phyloP scores from a whole-genome alignment of 1,284 basidiomycete genomes.

The Peniophora sp. region DNA sequence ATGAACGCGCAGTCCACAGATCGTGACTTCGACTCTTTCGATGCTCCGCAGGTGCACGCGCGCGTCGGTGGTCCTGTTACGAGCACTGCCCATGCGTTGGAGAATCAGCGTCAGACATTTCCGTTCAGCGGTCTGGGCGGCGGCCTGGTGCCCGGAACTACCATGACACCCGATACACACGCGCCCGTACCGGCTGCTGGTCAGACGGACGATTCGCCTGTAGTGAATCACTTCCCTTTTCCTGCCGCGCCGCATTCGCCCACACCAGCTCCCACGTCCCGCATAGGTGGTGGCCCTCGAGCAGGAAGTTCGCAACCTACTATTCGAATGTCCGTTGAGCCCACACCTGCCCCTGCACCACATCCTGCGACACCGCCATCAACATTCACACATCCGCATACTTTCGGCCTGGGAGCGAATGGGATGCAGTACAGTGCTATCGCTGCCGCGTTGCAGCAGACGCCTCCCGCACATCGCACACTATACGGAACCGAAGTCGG shows the following conservation, averaged over 20 bases:
- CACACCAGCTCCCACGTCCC: slow-evolving; percentile 37
- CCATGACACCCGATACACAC: slow-evolving; percentile 38
- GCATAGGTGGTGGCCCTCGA: not conserved
- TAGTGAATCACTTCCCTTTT: slow-evolving; percentile 46
- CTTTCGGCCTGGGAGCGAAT: slow-evolving; percentile 8
- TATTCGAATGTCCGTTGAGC: not conserved
- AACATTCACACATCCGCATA: too few species aligned
- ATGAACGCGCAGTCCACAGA: slow-evolving; percentile 28
- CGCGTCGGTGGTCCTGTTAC: slow-evolving; percentile 21
- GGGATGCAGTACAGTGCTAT: slow-evolving; percentile 16
- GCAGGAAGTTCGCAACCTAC: not conserved
- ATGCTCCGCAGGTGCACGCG: slow-evolving; percentile 26
- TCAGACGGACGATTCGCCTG: slow-evolving; percentile 9
- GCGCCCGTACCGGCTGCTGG: slow-evolving; percentile 20
- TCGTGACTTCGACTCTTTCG: slow-evolving; percentile 30
- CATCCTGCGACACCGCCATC: too few species aligned
- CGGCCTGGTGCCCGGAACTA: slow-evolving; percentile 29
- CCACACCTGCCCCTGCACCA: not conserved
- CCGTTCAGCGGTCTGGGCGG: slow-evolving; percentile 26
- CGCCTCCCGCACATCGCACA: slow-evolving; percentile 38
- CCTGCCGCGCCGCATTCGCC: slow-evolving; percentile 65
- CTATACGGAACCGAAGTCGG: slow-evolving; percentile 79
- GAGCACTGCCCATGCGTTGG: slow-evolving; percentile 37
- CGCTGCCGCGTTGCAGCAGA: slow-evolving; percentile 17
- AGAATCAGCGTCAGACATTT: slow-evolving; percentile 50